Base-by-base conservation (phyloP, 2,329 filamentous ascomycete species). In the Sphaerostilbella broomeana region DNA sequence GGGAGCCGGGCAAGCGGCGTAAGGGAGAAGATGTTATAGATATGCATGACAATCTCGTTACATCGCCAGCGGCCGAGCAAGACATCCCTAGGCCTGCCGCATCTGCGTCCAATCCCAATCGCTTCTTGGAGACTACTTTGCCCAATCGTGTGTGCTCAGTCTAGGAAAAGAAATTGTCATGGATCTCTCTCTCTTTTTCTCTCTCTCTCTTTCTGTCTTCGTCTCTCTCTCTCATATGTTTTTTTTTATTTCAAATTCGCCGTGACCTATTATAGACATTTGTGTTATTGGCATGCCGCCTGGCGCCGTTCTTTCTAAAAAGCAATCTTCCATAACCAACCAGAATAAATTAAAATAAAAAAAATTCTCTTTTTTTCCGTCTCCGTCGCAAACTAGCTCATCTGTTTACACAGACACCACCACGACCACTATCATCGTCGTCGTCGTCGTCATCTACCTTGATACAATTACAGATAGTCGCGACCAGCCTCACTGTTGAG, bases 401-500 rank as follows among this genome's bases (percentile, higher is more conserved):
- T 13, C 33, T 16, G 21, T 17, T 30, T 30, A 6, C 27, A n/a
- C n/a, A n/a, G n/a, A n/a, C n/a, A n/a, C n/a, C n/a, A n/a, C n/a
- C n/a, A n/a, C n/a, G n/a, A n/a, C n/a, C n/a, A n/a, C n/a, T n/a
- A n/a, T n/a, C n/a, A n/a, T n/a, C n/a, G 31, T 26, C 38, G 12
- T 40, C 12, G 26, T 18, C 38, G 38, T 40, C 36, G 19, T 25
- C 36, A 19, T 12, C 31, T 34, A 22, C 25, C 29, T 28, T 25
- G 19, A n/a, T 20, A 33, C 32, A 49, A 83, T 57, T 70, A 70
- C 50, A 87, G 70, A 64, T 81, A 89, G 44, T 72, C 76, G 51
- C 69, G 71, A 50, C 75, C 78, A 40, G 74, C 73, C 63, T 79
- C 78, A 57, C 75, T 65, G 47, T 63, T 67, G 53, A 88, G 74